These are phyloP conservation scores for Coffea canephora DNA, from an alignment of 257 asterid genomes.

Conservation along the genomic window DNA sequence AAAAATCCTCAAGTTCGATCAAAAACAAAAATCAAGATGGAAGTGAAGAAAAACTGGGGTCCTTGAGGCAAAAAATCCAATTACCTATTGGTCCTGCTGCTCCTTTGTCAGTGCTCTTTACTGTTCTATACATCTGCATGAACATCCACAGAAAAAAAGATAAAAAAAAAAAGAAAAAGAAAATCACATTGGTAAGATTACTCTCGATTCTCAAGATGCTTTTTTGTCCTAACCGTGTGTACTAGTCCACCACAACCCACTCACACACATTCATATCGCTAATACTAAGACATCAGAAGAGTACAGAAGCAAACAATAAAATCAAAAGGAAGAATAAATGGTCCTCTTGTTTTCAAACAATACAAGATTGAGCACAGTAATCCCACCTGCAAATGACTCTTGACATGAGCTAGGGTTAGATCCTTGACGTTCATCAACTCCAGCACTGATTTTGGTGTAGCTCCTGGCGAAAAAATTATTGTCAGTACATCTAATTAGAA, in stretches of 20 bases:
- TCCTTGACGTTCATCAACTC: slow-evolving; percentile 92
- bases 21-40: slow-evolving; percentile 38
- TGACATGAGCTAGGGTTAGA: slow-evolving; percentile 92
- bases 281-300: neutral
- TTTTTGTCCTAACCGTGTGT: slow-evolving; percentile 46
- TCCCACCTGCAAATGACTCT: slow-evolving; percentile 87
- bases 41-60: slow-evolving; percentile 27
- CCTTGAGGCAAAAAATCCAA: slow-evolving; percentile 29
- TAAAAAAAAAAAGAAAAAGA: slow-evolving; percentile 21
- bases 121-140: slow-evolving; percentile 98
- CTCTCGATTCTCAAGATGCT: slow-evolving; percentile 38
- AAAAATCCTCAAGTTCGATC: slow-evolving; percentile 4
- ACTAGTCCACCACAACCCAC: slow-evolving; percentile 23
- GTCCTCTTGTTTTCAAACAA: slow-evolving; percentile 10
- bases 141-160: slow-evolving; percentile 29
- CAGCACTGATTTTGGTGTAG: slow-evolving; percentile 85
- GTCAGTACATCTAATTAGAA: neutral
- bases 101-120: slow-evolving; percentile 80
- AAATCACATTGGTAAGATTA: slow-evolving; percentile 36
- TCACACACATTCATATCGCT: slow-evolving; percentile 14
- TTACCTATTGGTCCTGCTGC: slow-evolving; percentile 49
- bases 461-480: slow-evolving; percentile 44
- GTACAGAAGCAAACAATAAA: neutral
- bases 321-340: slow-evolving; percentile 1
- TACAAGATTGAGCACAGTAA: slow-evolving; percentile 5